Evolutionary conservation across 1,284 basidiomycete genomes (phyloP).

Genomic region (Moesziomyces aphidis): DNA sequence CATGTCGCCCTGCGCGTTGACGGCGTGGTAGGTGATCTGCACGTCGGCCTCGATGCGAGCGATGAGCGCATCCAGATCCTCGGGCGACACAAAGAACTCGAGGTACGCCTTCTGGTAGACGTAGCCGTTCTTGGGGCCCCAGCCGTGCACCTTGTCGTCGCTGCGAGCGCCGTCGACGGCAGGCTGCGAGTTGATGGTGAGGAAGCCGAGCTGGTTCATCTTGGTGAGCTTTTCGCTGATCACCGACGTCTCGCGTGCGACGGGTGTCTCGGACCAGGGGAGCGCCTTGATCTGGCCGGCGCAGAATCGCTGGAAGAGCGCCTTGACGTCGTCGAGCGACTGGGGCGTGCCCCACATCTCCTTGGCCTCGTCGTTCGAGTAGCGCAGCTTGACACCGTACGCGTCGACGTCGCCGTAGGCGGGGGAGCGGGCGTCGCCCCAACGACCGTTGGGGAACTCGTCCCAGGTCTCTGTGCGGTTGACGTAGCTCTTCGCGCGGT

Average conservation of each 20-base stretch:
- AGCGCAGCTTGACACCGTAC: slow-evolving; percentile 74
- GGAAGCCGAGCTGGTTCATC: slow-evolving; percentile 86
- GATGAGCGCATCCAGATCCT: slow-evolving; percentile 80
- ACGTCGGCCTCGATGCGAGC: slow-evolving; percentile 87
- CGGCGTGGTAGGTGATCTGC: slow-evolving; percentile 95
- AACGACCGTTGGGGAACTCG: slow-evolving; percentile 98
- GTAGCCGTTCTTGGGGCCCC: slow-evolving; percentile 69
- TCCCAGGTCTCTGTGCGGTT: slow-evolving; percentile 78
- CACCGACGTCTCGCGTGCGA: slow-evolving; percentile 84
- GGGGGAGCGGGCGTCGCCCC: slow-evolving; percentile 94
- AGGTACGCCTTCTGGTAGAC: slow-evolving; percentile 83
- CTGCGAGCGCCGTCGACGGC: slow-evolving; percentile 85
- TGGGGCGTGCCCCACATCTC: slow-evolving; percentile 51
- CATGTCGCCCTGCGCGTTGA: slow-evolving; percentile 84
- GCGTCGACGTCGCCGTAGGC: slow-evolving; percentile 98
- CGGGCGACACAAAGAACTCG: slow-evolving; percentile 90
- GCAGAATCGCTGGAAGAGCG: slow-evolving; percentile 68
- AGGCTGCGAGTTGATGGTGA: slow-evolving; percentile 98
- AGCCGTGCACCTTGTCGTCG: slow-evolving; percentile 75
- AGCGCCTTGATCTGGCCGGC: slow-evolving; percentile 73
- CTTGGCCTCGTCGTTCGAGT: slow-evolving; percentile 80
- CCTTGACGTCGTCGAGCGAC: slow-evolving; percentile 59
- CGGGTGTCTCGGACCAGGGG: slow-evolving; percentile 94
- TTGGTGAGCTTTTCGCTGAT: slow-evolving; percentile 83
- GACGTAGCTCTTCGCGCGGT: slow-evolving; percentile 64